Evolutionary conservation across 2,329 filamentous ascomycete species (phyloP).

Genomic region (Pestalotiopsis sp.): DNA sequence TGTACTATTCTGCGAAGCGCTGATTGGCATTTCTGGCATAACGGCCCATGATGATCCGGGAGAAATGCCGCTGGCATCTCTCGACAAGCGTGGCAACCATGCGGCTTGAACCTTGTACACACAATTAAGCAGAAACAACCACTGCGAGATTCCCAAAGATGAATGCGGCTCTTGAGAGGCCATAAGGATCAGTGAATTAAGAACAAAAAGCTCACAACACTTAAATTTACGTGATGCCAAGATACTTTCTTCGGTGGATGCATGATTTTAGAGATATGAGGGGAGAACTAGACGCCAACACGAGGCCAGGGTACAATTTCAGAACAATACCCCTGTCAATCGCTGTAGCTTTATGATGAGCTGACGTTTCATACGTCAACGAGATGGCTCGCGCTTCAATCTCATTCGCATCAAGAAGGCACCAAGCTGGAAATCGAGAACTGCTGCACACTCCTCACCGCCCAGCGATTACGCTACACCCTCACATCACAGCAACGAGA

Average conservation of each 20-base stretch:
- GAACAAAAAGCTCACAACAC: background rate
- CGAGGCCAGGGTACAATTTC: background rate
- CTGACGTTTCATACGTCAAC: background rate
- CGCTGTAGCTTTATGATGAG: background rate
- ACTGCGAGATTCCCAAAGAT: too few species aligned
- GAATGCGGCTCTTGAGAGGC: too few species aligned
- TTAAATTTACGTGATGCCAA: background rate
- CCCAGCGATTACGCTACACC: background rate
- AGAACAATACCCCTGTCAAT: background rate
- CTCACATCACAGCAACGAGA: background rate
- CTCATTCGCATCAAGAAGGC: background rate
- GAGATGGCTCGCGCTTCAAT: background rate
- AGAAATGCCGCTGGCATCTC: too few species aligned
- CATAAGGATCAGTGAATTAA: too few species aligned
- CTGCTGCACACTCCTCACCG: background rate
- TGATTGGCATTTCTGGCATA: background rate
- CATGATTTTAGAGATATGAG: background rate
- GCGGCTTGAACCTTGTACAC: too few species aligned
- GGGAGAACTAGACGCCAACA: background rate
- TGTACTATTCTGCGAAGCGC: background rate
- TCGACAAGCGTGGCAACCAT: too few species aligned
- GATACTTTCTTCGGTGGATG: background rate
- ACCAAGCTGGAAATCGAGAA: background rate
- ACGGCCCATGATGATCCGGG: background rate
- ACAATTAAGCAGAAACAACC: too few species aligned